These are phyloP conservation scores for Neoboletus magnificus DNA, from an alignment of 768 basidiomycete species.

Conservation along the genomic window DNA sequence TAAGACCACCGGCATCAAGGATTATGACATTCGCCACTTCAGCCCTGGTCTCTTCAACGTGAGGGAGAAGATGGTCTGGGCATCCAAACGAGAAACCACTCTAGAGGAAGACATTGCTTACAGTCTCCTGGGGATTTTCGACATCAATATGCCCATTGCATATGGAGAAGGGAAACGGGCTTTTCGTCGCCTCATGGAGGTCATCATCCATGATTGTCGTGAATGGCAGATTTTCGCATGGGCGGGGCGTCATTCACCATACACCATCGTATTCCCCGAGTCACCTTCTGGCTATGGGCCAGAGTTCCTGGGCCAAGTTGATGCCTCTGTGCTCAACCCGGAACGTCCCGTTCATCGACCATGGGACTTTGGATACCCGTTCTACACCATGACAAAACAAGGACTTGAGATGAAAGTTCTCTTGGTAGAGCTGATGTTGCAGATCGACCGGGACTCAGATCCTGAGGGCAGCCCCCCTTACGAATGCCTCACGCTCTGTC, in stretches of 20 bases:
- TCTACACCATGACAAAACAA: conserved; percentile 1
- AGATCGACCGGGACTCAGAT: background rate
- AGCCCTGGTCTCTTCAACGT: conserved; percentile 6
- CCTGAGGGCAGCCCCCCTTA: background rate
- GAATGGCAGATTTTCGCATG: conserved; percentile 11
- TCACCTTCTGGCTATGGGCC: background rate
- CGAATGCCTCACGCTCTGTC: background rate
- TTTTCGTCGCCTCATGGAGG: conserved; percentile 9
- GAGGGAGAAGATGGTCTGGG: conserved; percentile 11
- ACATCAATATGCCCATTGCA: conserved; percentile 4
- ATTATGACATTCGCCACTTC: background rate
- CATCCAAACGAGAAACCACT: conserved; percentile 1
- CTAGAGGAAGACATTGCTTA: conserved; percentile 5
- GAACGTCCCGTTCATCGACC: background rate
- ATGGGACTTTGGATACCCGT: conserved; percentile 4
- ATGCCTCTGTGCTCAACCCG: background rate
- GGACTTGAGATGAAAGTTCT: conserved; percentile 6
- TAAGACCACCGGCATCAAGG: background rate
- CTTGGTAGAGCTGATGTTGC: conserved; percentile 7
- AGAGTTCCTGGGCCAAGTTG: background rate
- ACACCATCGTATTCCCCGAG: conserved; percentile 3
- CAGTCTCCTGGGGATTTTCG: conserved; percentile 7
- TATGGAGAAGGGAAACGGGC: conserved; percentile 12
- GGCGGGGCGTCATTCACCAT: conserved; percentile 5
- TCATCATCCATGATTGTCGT: conserved; percentile 2